Conservation (phyloP, 306 rosid species). For the Cercis canadensis region DNA sequence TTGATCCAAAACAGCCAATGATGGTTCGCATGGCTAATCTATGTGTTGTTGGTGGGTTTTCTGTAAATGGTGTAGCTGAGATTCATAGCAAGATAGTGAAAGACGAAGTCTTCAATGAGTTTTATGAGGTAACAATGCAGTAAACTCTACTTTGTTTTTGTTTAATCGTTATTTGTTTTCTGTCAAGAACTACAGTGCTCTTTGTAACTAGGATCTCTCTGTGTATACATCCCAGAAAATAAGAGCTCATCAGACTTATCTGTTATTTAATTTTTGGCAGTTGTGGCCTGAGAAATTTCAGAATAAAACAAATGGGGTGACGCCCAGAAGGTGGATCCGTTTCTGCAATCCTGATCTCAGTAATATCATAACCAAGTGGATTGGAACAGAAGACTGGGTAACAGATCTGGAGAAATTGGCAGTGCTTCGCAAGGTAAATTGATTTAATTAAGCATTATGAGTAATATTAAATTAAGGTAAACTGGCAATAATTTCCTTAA, state of each 20-base stretch:
- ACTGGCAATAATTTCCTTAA: constrained; percentile 9
- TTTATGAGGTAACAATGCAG: constrained; percentile 60
- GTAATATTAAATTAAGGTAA: constrained; percentile 14
- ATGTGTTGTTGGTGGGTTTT: constrained; percentile 89
- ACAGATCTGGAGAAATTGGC: constrained; percentile 53
- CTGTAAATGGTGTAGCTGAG: constrained; percentile 95
- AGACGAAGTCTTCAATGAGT: constrained; percentile 82
- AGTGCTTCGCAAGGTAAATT: constrained; percentile 52
- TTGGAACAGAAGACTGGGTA: constrained; percentile 81
- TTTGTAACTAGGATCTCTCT: constrained; percentile 9
- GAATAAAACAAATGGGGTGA: constrained; percentile 97
- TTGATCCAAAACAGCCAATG: constrained; percentile 66
- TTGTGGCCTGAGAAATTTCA: constrained; percentile 94
- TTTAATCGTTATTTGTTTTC: background rate
- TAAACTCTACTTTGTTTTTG: background rate
- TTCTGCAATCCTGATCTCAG: constrained; percentile 90
- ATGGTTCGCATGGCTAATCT: constrained; percentile 96
- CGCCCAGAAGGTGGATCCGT: constrained; percentile 96
- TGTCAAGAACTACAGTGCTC: constrained; percentile 2
- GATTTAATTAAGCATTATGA: constrained; percentile 20
- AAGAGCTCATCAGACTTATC: constrained; percentile 31
- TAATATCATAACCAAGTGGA: constrained; percentile 74
- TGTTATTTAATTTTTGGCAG: constrained; percentile 60
- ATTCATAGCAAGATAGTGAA: constrained; percentile 93
- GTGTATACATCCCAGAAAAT: constrained; percentile 22